These are phyloP conservation scores for Penicillium pancosmium DNA, from an alignment of 495 filamentous ascomycete species.

Conservation along the genomic window DNA sequence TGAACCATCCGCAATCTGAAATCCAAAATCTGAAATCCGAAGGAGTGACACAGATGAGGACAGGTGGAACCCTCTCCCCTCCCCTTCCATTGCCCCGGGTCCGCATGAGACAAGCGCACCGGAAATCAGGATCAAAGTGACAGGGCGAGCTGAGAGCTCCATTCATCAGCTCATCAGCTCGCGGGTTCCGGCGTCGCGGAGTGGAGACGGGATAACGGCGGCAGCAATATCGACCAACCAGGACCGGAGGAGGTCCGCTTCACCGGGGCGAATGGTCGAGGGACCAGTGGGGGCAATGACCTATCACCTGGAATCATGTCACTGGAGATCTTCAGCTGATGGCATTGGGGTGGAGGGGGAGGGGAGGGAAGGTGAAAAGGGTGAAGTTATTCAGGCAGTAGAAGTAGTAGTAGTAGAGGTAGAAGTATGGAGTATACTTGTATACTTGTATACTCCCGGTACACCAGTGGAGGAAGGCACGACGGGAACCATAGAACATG, in stretches of 20 bases:
- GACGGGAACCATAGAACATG: neutral
- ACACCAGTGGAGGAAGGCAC: neutral
- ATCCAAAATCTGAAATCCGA: neutral
- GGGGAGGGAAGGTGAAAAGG: neutral
- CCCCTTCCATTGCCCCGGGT: neutral
- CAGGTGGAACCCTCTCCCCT: neutral
- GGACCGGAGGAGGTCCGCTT: slow-evolving; percentile 20
- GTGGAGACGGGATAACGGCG: slow-evolving; percentile 28
- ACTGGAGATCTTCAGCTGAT: slow-evolving; percentile 3
- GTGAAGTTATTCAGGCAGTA: neutral
- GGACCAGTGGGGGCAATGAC: slow-evolving; percentile 14
- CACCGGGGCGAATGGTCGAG: slow-evolving; percentile 16
- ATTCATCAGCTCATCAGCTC: slow-evolving; percentile 14
- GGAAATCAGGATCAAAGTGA: slow-evolving; percentile 5
- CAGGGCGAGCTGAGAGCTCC: slow-evolving; percentile 22
- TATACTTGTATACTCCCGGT: no score
- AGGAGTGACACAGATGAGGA: slow-evolving; percentile 6
- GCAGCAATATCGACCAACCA: slow-evolving; percentile 22
- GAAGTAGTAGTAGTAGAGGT: no score
- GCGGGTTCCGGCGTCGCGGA: slow-evolving; percentile 23
- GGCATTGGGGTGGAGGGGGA: neutral
- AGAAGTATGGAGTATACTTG: no score
- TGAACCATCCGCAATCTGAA: neutral
- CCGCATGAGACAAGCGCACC: slow-evolving; percentile 10
- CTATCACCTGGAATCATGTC: slow-evolving; percentile 22